Evolutionary conservation across 75 land plant species (phyloP).

Genomic region (Adiantum capillusveneris): DNA sequence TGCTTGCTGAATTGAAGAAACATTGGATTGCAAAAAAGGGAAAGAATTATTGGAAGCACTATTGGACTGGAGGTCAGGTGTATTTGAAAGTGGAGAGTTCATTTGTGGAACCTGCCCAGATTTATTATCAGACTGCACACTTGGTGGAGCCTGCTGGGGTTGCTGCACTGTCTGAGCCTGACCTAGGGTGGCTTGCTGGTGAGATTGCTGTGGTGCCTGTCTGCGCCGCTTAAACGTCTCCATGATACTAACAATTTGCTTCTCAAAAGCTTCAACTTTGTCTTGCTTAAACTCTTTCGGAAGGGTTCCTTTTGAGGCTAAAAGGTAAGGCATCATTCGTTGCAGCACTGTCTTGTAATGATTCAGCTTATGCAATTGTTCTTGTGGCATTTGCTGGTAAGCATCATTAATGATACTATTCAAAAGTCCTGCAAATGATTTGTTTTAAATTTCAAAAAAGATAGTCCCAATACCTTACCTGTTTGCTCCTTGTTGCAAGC

Average conservation of each 20-base stretch:
- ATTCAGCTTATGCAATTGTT: constrained; percentile 58
- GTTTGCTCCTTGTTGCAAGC: constrained; percentile 24
- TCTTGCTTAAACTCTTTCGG: constrained; percentile 44
- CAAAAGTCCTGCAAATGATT: no score
- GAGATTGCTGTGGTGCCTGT: constrained; percentile 25
- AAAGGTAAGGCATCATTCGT: constrained; percentile 36
- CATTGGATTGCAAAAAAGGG: constrained; percentile 27
- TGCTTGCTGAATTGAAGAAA: constrained; percentile 34
- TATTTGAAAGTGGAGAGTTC: constrained; percentile 31
- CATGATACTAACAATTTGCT: constrained; percentile 58
- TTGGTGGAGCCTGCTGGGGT: constrained; percentile 32
- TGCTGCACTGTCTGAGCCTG: constrained; percentile 18
- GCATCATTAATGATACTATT: neutral
- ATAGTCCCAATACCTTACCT: no score
- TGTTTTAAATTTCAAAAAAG: no score
- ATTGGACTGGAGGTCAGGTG: constrained; percentile 9
- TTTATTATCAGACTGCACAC: constrained; percentile 28
- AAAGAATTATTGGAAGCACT: constrained; percentile 27
- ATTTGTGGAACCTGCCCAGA: constrained; percentile 44
- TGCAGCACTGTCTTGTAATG: constrained; percentile 50
- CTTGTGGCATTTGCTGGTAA: constrained; percentile 42
- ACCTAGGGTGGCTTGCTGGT: constrained; percentile 12
- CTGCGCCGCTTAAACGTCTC: constrained; percentile 42
- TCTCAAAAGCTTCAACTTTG: constrained; percentile 59
- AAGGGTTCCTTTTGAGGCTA: constrained; percentile 36